A percentile compares a stretch with the other conserved stretches of the same genome.
Conservation (phyloP, 208 protist genomes). For the Tritrichomonas musculus region DNA sequence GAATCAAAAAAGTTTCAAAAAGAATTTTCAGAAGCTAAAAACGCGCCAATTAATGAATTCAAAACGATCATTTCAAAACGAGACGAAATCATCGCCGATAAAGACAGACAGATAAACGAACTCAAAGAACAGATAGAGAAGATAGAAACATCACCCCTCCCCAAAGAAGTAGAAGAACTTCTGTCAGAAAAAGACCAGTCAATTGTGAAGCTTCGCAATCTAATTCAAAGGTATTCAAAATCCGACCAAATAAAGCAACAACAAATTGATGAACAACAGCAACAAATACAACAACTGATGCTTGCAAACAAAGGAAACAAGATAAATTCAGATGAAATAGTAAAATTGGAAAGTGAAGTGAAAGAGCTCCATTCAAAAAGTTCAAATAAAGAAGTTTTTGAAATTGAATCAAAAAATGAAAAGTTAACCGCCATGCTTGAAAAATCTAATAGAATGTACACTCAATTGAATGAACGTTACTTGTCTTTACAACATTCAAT, state of each 20-base stretch:
- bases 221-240: background rate
- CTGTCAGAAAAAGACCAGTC: background rate
- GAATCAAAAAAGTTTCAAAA: background rate
- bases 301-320: too few species aligned
- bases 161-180: background rate
- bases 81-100: too few species aligned
- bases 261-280: background rate
- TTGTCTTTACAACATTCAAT: background rate
- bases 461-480: background rate
- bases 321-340: background rate
- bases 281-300: background rate
- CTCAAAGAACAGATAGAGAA: too few species aligned
- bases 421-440: background rate
- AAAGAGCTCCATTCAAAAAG: too few species aligned
- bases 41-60: background rate
- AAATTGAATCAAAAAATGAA: slow-evolving; percentile 9
- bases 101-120: too few species aligned
- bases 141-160: background rate
- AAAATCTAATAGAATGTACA: slow-evolving; percentile 10
- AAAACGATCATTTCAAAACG: background rate
- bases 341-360: background rate
- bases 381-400: too few species aligned
- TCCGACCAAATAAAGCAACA: slow-evolving; percentile 6
- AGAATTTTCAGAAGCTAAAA: too few species aligned
- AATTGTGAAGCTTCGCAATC: background rate